Percentiles rank a stretch among this genome's conserved stretches.
These are phyloP conservation scores for Penicillium sclerotigenum DNA, from an alignment of 2,329 filamentous ascomycete species.

Conservation along the genomic window DNA sequence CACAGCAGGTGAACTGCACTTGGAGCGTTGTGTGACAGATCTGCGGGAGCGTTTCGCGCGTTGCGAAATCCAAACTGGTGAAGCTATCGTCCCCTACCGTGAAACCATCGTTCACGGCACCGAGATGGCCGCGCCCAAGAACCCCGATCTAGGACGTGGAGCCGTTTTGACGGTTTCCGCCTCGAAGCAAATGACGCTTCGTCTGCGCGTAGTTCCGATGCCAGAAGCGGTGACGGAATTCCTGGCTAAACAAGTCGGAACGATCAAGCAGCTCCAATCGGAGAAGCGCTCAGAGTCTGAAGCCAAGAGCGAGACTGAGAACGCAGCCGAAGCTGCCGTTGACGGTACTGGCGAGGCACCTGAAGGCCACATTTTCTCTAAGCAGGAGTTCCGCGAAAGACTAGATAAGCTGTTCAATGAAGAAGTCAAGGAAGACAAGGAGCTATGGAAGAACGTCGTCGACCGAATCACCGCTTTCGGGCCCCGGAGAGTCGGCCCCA, in stretches of 20 bases:
- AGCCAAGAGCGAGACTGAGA: conserved; percentile 37
- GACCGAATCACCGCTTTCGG: conserved; percentile 88
- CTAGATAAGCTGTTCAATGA: conserved; percentile 64
- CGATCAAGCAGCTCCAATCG: conserved; percentile 75
- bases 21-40: conserved; percentile 92
- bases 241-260: conserved; percentile 71
- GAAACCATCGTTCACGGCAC: conserved; percentile 84
- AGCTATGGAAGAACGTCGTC: conserved; percentile 72
- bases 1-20: conserved; percentile 89
- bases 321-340: conserved; percentile 47
- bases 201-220: conserved; percentile 73
- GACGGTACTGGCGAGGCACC: conserved; percentile 54
- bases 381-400: conserved; percentile 73
- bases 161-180: conserved; percentile 71
- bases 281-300: conserved; percentile 59
- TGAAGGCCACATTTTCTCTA: conserved; percentile 61
- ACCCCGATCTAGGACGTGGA: conserved; percentile 82
- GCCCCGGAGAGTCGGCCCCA: conserved; percentile 78
- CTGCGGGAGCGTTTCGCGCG: conserved; percentile 86
- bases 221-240: conserved; percentile 79
- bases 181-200: conserved; percentile 80
- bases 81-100: conserved; percentile 90
- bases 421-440: conserved; percentile 67
- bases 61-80: conserved; percentile 91
- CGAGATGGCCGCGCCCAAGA: conserved; percentile 86